Evolutionary conservation across 352 stramenopile genomes (phyloP).

Genomic region (Pythium angustatum): DNA sequence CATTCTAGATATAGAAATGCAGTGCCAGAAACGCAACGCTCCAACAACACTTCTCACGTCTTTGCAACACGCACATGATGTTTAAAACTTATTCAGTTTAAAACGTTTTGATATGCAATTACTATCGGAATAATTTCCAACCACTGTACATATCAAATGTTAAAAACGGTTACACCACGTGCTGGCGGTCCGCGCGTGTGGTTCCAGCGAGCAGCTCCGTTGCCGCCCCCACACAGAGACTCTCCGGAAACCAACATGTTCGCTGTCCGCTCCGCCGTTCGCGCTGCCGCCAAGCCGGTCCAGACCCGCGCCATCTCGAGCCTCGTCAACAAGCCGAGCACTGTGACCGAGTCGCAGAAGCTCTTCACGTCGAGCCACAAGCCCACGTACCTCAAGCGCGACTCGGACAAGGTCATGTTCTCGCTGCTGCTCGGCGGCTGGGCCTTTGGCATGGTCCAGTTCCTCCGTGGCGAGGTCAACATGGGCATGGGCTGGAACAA

Average conservation of each 20-base stretch:
- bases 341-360: constrained; percentile 60
- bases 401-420: constrained; percentile 51
- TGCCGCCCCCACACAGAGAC: not conserved
- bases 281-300: constrained; percentile 49
- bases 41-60: constrained; percentile 19
- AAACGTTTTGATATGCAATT: constrained; percentile 1
- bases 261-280: constrained; percentile 36
- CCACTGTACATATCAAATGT: not conserved
- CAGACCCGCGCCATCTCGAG: constrained; percentile 50
- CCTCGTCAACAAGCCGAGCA: constrained; percentile 74
- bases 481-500: constrained; percentile 72
- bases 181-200: constrained; percentile 4
- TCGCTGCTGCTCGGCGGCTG: constrained; percentile 41
- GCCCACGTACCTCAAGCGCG: constrained; percentile 68
- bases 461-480: constrained; percentile 60
- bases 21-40: constrained; percentile 12
- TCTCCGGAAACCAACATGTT: constrained; percentile 40
- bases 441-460: constrained; percentile 59
- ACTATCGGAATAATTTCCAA: not conserved
- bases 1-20: constrained; percentile 21
- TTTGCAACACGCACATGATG: constrained; percentile 21
- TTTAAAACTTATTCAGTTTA: constrained; percentile 9
- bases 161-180: not conserved
- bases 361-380: constrained; percentile 62
- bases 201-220: not conserved